These are phyloP conservation scores for Paraphaeosphaeria sporulosa DNA, from an alignment of 2,329 filamentous ascomycete genomes.

Conservation along the genomic window DNA sequence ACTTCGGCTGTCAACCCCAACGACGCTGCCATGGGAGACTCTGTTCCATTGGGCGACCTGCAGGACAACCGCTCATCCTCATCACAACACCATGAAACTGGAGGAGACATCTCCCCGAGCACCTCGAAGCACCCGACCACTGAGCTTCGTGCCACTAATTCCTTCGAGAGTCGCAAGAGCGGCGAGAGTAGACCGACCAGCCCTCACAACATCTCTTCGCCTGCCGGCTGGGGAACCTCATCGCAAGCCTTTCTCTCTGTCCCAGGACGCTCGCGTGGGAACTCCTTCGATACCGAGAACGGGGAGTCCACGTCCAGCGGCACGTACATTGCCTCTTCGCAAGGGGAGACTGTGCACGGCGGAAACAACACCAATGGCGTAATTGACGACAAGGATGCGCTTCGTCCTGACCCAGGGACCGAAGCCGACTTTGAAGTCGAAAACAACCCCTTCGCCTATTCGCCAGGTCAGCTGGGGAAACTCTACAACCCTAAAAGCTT, in stretches of 20 bases:
- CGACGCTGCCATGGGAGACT: slow-evolving; percentile 44
- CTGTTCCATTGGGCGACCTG: slow-evolving; percentile 43
- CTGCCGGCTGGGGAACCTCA: slow-evolving; percentile 60
- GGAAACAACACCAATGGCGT: slow-evolving; percentile 59
- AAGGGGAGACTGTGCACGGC: slow-evolving; percentile 53
- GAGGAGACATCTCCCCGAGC: slow-evolving; percentile 31
- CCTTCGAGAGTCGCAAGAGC: slow-evolving; percentile 71
- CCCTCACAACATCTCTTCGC: slow-evolving; percentile 72
- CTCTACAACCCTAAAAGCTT: slow-evolving; percentile 81
- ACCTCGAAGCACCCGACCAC: slow-evolving; percentile 42
- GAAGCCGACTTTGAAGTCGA: slow-evolving; percentile 78
- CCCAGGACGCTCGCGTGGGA: slow-evolving; percentile 69
- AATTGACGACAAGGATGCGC: slow-evolving; percentile 71
- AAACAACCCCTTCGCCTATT: slow-evolving; percentile 82
- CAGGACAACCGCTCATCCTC: slow-evolving; percentile 36
- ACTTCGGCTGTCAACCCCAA: slow-evolving; percentile 56
- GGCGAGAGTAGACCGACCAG: slow-evolving; percentile 71
- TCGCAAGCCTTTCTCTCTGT: slow-evolving; percentile 68
- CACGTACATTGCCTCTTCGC: slow-evolving; percentile 61
- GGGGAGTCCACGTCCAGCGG: slow-evolving; percentile 64
- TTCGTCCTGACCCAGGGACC: slow-evolving; percentile 78
- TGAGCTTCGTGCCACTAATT: slow-evolving; percentile 63
- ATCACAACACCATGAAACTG: slow-evolving; percentile 28
- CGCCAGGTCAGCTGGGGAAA: slow-evolving; percentile 81
- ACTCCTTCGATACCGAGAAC: slow-evolving; percentile 67